Percentiles rank a stretch among this genome's conserved stretches.
Conservation (phyloP, 2,329 filamentous ascomycete genomes). For the Zasmidium citrigriseum region DNA sequence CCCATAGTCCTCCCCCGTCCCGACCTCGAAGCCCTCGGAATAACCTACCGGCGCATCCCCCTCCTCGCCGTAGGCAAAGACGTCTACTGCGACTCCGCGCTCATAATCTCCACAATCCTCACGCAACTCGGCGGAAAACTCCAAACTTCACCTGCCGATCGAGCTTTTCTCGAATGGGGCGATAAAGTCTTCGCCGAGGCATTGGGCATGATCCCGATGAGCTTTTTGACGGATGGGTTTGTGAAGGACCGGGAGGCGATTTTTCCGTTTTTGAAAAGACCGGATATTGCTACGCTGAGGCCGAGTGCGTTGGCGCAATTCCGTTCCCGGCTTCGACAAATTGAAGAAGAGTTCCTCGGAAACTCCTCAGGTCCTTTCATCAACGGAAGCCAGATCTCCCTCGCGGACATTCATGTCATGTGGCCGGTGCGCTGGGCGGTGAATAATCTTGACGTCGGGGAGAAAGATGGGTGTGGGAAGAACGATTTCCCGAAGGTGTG, state of each 20-base stretch:
- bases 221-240: conserved; percentile 25
- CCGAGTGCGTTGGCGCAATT: conserved; percentile 27
- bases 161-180: conserved; percentile 31
- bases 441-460: conserved; percentile 19
- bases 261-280: conserved; percentile 28
- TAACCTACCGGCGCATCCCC: conserved; percentile 36
- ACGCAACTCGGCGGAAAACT: conserved; percentile 18
- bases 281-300: conserved; percentile 23
- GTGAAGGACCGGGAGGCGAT: conserved; percentile 30
- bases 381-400: conserved; percentile 20
- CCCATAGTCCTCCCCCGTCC: conserved; percentile 31
- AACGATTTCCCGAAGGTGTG: conserved; percentile 28
- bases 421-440: conserved; percentile 29
- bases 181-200: conserved; percentile 25
- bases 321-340: conserved; percentile 19
- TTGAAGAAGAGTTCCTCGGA: conserved; percentile 26
- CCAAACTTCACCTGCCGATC: conserved; percentile 25
- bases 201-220: conserved; percentile 25
- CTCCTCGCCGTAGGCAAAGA: conserved; percentile 35
- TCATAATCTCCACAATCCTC: conserved; percentile 26
- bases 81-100: conserved; percentile 31
- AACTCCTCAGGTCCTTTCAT: conserved; percentile 25
- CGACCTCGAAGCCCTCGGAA: conserved; percentile 31
- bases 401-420: conserved; percentile 31
- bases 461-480: conserved; percentile 26